Base-by-base conservation (phyloP, 2,329 filamentous ascomycete species). In the Fusarium illudens region DNA sequence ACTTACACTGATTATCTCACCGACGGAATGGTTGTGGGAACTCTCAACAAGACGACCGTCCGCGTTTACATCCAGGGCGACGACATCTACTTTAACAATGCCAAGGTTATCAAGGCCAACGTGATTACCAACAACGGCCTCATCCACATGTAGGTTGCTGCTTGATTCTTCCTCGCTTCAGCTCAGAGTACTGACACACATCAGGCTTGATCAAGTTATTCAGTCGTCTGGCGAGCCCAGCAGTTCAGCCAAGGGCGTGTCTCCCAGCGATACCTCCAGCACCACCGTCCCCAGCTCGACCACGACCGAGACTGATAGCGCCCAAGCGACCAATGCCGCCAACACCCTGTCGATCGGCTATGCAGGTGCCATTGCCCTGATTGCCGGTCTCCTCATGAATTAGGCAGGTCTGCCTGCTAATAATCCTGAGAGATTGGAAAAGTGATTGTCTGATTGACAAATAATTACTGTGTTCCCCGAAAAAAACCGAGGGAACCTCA, bases 51-150 rank as follows among this genome's bases (percentile, higher is more conserved):
- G 7, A 66, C 64, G 1, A 60, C 39, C 4, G 63, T 72, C 2
- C 49, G 51, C 3, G 68, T 72, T 1, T 42, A 37, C 3, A 55
- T 72, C 4, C 68, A 62, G 27, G 55, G 44, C 0, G 25, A 64
- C 8, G 66, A 70, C 8, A 68, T 72, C 12, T 72, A 58, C 34
- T 72, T 72, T 55, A 71, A 71, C 50, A 72, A 72, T 4, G 70
- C 70, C 53, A 72, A 70, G 53, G 52, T 72, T 0, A 70, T 72
- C 4, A 59, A 72, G 29, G 36, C 66, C 1, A 71, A 72, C 32
- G 70, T 72, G 0, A 20, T 72, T 0, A 72, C 70, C 3, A 72
- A 72, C 33, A 72, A 72, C 29, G 70, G 70, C 3, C 55, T 72
- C 8, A 57, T 72, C 15, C 70, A 72, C 20, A 64, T 72, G 70